phyloP scores from a whole-genome alignment of 768 basidiomycete species.

The Kwoniella europaea region DNA sequence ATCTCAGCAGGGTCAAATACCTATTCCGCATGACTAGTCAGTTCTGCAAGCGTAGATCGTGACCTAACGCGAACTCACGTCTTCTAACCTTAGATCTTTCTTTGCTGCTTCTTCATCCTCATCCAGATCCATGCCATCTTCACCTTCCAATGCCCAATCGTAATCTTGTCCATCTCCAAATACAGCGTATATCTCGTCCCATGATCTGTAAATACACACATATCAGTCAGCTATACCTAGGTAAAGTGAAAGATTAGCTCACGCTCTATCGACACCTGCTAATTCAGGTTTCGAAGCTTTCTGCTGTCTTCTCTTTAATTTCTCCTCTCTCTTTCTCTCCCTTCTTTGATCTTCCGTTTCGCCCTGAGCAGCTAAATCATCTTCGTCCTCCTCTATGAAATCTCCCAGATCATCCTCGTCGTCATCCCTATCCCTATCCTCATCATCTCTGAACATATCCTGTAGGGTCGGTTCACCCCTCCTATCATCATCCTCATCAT shows the following conservation, averaged over 20 bases:
- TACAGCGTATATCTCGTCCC: conserved; percentile 93
- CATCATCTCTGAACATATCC: conserved; percentile 80
- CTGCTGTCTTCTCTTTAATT: conserved; percentile 67
- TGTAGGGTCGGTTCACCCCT: conserved; percentile 62
- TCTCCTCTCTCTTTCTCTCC: conserved; percentile 65
- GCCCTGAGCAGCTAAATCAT: conserved; percentile 71
- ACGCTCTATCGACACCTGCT: conserved; percentile 83
- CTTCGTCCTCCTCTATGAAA: conserved; percentile 67
- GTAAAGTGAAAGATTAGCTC: conserved; percentile 56
- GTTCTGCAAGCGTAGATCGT: background rate
- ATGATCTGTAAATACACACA: conserved; percentile 66
- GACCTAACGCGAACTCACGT: conserved; percentile 25
- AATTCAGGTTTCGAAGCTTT: conserved; percentile 68
- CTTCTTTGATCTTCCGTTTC: conserved; percentile 75
- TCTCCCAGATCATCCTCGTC: conserved; percentile 70
- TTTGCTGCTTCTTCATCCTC: conserved; percentile 77
- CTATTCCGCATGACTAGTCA: conserved; percentile 60
- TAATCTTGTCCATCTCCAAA: conserved; percentile 97
- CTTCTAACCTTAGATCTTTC: conserved; percentile 68
- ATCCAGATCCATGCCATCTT: conserved; percentile 68
- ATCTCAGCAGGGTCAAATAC: conserved; percentile 99
- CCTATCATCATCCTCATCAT: conserved; percentile 63
- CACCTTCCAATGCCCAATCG: conserved; percentile 82
- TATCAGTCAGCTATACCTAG: background rate
- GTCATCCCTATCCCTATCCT: conserved; percentile 66